Conservation (phyloP, 495 filamentous ascomycete genomes). For the Xylaria venustula region DNA sequence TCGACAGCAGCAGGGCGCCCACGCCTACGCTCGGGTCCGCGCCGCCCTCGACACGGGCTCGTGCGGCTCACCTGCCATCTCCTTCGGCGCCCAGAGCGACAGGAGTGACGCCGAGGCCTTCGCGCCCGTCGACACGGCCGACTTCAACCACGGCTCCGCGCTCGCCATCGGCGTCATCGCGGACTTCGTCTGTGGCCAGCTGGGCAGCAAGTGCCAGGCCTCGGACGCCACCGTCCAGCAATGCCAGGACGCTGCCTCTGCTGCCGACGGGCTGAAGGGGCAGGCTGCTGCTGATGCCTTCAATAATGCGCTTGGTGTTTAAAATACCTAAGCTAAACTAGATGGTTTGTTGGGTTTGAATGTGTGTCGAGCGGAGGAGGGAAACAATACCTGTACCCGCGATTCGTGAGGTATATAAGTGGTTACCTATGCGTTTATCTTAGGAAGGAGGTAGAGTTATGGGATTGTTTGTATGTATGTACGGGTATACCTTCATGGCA, state of each 20-base stretch:
- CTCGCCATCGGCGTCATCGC: constrained; percentile 55
- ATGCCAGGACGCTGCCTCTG: constrained; percentile 46
- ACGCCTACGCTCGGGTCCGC: neutral
- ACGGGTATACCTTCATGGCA: neutral
- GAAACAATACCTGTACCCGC: no score
- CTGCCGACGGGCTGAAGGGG: constrained; percentile 31
- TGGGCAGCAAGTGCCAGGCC: constrained; percentile 54
- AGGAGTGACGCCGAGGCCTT: constrained; percentile 52
- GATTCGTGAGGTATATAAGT: no score
- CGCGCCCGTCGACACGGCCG: constrained; percentile 44
- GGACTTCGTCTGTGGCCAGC: constrained; percentile 55
- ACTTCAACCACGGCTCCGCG: constrained; percentile 61
- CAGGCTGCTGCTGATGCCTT: constrained; percentile 62
- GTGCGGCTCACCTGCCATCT: constrained; percentile 55
- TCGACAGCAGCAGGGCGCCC: constrained; percentile 6
- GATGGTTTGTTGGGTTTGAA: no score
- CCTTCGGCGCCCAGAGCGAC: constrained; percentile 53
- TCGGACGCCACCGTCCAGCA: constrained; percentile 41
- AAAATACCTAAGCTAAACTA: neutral
- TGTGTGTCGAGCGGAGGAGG: no score
- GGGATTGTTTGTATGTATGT: neutral
- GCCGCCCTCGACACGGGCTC: constrained; percentile 47
- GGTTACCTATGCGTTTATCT: no score
- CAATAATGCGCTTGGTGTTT: constrained; percentile 46
- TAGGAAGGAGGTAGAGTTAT: no score